Base-by-base conservation (phyloP, 1,139 yeast genomes). In the Kluyveromyces marxianus region DNA sequence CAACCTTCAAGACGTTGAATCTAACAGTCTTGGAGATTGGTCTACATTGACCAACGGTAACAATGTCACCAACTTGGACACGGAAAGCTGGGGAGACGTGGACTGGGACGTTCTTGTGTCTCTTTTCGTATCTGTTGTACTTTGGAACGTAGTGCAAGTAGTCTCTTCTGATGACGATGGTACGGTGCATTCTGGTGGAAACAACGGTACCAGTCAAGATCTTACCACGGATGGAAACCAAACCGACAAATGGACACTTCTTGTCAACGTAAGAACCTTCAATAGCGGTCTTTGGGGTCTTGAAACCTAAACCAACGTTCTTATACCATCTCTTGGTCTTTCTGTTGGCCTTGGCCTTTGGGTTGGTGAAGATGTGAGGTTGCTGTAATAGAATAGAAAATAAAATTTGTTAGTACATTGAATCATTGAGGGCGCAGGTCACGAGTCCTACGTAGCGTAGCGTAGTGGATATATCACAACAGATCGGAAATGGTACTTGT, bases 31-130 rank as follows among this genome's bases (percentile, higher is more conserved):
- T 92, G 70, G 98, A 92, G 72, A 92, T 79, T 70, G 99, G 99
- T 83, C 98, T 92, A 86, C 98, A 92, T 82, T 94, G 98, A 74
- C 99, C 99, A 74, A 92, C 97, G 68, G 96, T 90, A 69, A 94
- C 98, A 65, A 85, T 80, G 71, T 94, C 99, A 81, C 99, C 99
- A 74, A 90, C 97, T 73, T 79, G 78, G 68, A 90, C 97, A 81
- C 99, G 95, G 97, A 92, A 92, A 76, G 98, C 98, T 77, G 99
- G 99, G 60, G 97, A 90, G 69, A 94, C 88, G 81, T 92, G 99
- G 68, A 97, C 98, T 73, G 99, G 95, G 61, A 94, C 82, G 83
- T 92, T 94, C 94, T 92, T 94, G 88, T 92, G 99, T 82, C 99
- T 90, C 88, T 92, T 92, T 82, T 92, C 99, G 85, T 89, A 92